These are phyloP conservation scores for Cladosporium oxysporum DNA, from an alignment of 2,329 filamentous ascomycete genomes.

Conservation along the genomic window DNA sequence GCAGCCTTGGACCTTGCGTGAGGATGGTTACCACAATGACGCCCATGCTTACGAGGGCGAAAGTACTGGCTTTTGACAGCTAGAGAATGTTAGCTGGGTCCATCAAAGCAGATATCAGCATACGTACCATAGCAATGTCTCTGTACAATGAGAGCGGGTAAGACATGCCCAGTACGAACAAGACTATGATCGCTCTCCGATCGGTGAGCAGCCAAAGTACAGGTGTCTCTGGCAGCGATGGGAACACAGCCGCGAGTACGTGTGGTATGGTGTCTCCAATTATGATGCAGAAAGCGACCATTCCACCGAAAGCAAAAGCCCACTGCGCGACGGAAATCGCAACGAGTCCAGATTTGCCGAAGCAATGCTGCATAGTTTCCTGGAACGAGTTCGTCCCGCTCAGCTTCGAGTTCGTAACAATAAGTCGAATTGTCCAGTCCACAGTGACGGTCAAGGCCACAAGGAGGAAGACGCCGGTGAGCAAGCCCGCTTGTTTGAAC, in stretches of 20 bases:
- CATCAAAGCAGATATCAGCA: neutral
- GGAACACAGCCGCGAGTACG: constrained; percentile 81
- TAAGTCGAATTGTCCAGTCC: constrained; percentile 97
- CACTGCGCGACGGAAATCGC: constrained; percentile 92
- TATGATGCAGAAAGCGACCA: constrained; percentile 98
- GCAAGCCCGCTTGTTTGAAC: constrained; percentile 85
- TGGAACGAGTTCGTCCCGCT: constrained; percentile 94
- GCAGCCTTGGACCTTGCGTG: constrained; percentile 76
- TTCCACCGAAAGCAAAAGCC: constrained; percentile 97
- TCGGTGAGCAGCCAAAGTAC: constrained; percentile 82
- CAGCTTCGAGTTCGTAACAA: constrained; percentile 96
- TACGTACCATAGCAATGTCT: constrained; percentile 86
- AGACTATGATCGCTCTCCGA: constrained; percentile 78
- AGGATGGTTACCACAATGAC: constrained; percentile 87
- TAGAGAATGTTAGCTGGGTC: constrained; percentile 47
- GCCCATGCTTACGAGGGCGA: constrained; percentile 90
- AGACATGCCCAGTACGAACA: constrained; percentile 82
- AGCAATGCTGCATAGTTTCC: constrained; percentile 93
- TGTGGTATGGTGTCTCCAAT: constrained; percentile 95
- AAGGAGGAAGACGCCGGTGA: constrained; percentile 77
- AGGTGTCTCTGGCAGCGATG: constrained; percentile 68
- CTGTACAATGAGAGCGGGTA: constrained; percentile 91
- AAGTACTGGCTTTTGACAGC: constrained; percentile 92
- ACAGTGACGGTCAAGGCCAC: constrained; percentile 78
- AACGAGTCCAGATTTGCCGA: constrained; percentile 81